These are phyloP conservation scores for Camelina sativa DNA, from an alignment of 345 rosid genomes.

Conservation along the genomic window DNA sequence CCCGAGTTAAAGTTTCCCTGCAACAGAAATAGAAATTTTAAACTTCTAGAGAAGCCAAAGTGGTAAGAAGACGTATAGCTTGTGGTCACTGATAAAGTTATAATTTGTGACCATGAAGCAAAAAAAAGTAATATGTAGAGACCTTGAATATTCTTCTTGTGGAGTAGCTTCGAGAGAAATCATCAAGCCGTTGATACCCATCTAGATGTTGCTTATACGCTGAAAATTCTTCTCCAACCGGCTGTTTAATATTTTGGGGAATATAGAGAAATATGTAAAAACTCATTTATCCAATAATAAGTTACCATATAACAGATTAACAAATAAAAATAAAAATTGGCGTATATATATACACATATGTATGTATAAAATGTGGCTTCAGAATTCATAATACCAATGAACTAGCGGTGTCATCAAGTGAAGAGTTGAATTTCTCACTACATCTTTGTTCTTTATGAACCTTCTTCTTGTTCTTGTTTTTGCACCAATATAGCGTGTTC, in stretches of 20 bases:
- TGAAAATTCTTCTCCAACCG: constrained; percentile 22
- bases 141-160: constrained; percentile 34
- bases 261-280: not conserved
- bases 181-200: constrained; percentile 23
- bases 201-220: constrained; percentile 18
- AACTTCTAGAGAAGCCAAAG: not conserved
- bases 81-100: not conserved
- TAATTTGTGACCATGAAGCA: not conserved
- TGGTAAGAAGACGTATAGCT: not conserved
- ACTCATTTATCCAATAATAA: not conserved
- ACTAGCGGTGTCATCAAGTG: constrained; percentile 82
- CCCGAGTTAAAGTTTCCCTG: constrained; percentile 30
- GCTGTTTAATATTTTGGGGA: constrained; percentile 1
- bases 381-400: constrained; percentile 45
- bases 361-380: not conserved
- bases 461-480: constrained; percentile 28
- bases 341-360: not conserved
- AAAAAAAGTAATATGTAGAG: not conserved
- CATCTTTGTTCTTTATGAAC: constrained; percentile 47
- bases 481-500: constrained; percentile 25
- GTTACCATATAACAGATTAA: not conserved
- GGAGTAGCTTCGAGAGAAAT: constrained; percentile 30
- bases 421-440: constrained; percentile 47
- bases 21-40: not conserved
- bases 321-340: not conserved